These are phyloP conservation scores for Harringtonia lauricola DNA, from an alignment of 2,329 filamentous ascomycete species.

Conservation along the genomic window DNA sequence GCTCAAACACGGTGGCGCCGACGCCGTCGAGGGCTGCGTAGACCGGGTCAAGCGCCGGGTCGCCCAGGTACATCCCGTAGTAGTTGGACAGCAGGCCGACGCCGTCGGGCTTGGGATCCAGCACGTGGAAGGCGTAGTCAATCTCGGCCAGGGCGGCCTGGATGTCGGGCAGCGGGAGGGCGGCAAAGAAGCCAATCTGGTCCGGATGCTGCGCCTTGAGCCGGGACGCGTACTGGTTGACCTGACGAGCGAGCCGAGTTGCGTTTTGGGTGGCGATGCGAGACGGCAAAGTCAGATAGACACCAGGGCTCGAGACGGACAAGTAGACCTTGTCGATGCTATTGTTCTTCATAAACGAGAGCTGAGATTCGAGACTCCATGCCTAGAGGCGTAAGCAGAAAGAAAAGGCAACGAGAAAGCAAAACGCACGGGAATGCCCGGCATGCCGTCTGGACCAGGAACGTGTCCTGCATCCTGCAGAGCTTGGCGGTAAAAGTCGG, in stretches of 20 bases:
- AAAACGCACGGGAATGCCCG: constrained; percentile 13
- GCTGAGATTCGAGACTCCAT: constrained; percentile 8
- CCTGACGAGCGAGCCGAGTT: constrained; percentile 10
- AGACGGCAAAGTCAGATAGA: constrained; percentile 14
- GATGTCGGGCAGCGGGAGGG: constrained; percentile 39
- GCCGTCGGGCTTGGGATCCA: constrained; percentile 32
- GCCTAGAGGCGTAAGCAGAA: not conserved
- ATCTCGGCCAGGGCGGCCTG: constrained; percentile 35
- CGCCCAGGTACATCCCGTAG: constrained; percentile 40
- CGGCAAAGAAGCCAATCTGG: constrained; percentile 38
- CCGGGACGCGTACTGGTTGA: constrained; percentile 13
- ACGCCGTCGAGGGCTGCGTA: constrained; percentile 35
- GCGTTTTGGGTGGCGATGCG: constrained; percentile 11
- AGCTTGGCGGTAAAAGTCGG: constrained; percentile 15
- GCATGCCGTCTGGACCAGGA: constrained; percentile 16
- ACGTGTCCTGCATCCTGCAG: constrained; percentile 13
- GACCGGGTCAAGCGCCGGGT: constrained; percentile 29
- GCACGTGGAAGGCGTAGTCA: constrained; percentile 24
- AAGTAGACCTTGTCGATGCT: constrained; percentile 13
- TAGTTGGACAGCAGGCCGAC: constrained; percentile 40
- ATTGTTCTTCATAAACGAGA: constrained; percentile 13
- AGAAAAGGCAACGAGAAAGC: not conserved
- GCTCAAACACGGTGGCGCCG: constrained; percentile 39
- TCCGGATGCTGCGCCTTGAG: constrained; percentile 14
- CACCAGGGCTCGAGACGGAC: constrained; percentile 16